A percentile compares a stretch with the other conserved stretches of the same genome.
Conservation (phyloP, 306 rosid species). For the Dalbergia oliveri region DNA sequence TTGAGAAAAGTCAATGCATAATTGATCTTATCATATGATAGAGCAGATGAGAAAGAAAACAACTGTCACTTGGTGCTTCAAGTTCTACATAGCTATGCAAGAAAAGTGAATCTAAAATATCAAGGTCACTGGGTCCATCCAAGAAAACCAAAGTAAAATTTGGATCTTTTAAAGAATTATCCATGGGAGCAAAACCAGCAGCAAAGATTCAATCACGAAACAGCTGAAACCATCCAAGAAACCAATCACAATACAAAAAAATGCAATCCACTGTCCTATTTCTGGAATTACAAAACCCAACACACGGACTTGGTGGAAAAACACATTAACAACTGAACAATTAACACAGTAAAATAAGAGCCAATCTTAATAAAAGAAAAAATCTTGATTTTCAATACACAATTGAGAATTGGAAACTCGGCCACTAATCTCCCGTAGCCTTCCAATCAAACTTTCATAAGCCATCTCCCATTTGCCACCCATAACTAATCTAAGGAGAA, state of each 20-base stretch:
- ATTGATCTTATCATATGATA: background rate
- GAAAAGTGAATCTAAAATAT: background rate
- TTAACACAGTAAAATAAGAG: background rate
- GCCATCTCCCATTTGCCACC: too few relatives aligned
- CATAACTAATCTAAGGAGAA: too few relatives aligned
- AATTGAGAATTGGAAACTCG: too few relatives aligned
- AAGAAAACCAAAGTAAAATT: background rate
- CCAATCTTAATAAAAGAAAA: background rate
- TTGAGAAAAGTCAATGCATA: slow-evolving; percentile 18
- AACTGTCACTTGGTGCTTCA: background rate
- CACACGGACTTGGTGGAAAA: background rate
- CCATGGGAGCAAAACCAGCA: background rate
- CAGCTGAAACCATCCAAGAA: background rate
- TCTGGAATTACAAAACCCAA: slow-evolving; percentile 5
- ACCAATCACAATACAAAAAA: background rate
- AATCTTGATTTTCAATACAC: background rate
- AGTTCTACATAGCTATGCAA: slow-evolving; percentile 14
- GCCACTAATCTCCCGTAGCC: too few relatives aligned
- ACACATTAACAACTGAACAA: too few relatives aligned
- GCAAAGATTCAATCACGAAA: background rate
- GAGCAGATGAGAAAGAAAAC: background rate
- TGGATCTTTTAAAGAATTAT: background rate
- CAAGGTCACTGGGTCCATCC: background rate
- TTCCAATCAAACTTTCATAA: too few relatives aligned
- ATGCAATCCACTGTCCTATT: background rate